Conservation (phyloP, 352 stramenopile species). For the Elongisporangium anandrum region DNA sequence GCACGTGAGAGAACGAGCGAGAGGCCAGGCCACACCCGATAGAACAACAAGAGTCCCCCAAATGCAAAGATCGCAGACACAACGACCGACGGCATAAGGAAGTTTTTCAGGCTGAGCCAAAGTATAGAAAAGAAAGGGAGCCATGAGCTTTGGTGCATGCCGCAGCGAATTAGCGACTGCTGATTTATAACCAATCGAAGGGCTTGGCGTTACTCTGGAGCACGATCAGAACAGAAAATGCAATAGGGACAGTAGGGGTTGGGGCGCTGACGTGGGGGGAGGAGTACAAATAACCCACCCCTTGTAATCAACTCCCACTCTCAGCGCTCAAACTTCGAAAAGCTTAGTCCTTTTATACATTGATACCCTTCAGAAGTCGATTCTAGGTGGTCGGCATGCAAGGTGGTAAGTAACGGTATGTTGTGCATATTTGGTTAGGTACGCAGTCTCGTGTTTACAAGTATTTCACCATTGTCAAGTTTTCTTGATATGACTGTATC, state of each 20-base stretch:
- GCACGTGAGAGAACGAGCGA: not conserved
- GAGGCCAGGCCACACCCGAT: not conserved
- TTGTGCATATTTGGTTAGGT: not conserved
- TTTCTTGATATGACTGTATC: not conserved
- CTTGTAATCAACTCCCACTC: not conserved
- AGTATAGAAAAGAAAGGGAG: not conserved
- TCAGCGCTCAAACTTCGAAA: not conserved
- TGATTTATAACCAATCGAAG: not conserved
- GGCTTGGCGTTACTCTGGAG: not conserved
- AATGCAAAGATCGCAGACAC: not conserved
- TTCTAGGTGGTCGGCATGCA: not conserved
- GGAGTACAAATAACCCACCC: not conserved
- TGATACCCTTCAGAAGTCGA: not conserved
- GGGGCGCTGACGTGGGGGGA: not conserved
- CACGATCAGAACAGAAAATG: not conserved
- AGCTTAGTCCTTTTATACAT: not conserved
- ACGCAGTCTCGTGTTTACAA: not conserved
- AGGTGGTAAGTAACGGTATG: not conserved
- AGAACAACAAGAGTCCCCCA: not conserved
- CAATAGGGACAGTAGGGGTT: not conserved
- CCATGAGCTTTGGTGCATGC: not conserved
- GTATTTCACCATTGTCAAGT: not conserved
- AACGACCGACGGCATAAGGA: not conserved
- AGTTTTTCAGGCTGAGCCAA: not conserved
- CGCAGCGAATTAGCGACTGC: not conserved